Conservation (phyloP, 2,329 filamentous ascomycete species). For the Talaromyces amestolkiae region DNA sequence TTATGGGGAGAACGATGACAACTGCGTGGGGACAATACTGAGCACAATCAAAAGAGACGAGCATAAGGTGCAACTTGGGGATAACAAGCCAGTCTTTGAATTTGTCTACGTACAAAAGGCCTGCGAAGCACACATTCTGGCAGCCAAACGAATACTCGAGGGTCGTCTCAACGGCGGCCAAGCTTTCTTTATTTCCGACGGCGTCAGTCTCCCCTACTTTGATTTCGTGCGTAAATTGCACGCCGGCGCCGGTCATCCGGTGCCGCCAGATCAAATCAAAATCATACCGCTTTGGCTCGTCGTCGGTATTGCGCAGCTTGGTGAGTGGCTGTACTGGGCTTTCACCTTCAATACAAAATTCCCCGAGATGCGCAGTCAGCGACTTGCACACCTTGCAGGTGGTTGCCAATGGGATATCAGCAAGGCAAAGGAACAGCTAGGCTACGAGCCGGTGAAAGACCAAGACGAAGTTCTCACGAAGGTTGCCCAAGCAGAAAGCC, state of each 20-base stretch:
- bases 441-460: constrained; percentile 6
- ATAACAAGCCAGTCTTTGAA: constrained; percentile 15
- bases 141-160: constrained; percentile 11
- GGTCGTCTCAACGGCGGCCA: not conserved
- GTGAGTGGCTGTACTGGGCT: constrained; percentile 11
- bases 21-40: not conserved
- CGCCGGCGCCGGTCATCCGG: constrained; percentile 10
- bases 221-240: constrained; percentile 13
- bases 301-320: constrained; percentile 2
- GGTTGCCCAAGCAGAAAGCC: constrained; percentile 7
- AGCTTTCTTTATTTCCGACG: constrained; percentile 16
- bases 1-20: constrained; percentile 12
- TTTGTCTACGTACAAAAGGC: constrained; percentile 12
- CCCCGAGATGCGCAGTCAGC: constrained; percentile 9
- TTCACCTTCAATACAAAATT: constrained; percentile 14
- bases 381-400: constrained; percentile 6
- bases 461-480: constrained; percentile 8
- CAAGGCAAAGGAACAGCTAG: constrained; percentile 15
- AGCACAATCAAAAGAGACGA: constrained; percentile 7
- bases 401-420: constrained; percentile 13
- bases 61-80: constrained; percentile 12
- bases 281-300: constrained; percentile 13
- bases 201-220: constrained; percentile 15
- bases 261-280: constrained; percentile 13
- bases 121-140: constrained; percentile 15